Evolutionary conservation across 192 early-diverging fungal species (phyloP), one percentile per base, ranked within the genome.

Genomic region (Gigaspora rosea): DNA sequence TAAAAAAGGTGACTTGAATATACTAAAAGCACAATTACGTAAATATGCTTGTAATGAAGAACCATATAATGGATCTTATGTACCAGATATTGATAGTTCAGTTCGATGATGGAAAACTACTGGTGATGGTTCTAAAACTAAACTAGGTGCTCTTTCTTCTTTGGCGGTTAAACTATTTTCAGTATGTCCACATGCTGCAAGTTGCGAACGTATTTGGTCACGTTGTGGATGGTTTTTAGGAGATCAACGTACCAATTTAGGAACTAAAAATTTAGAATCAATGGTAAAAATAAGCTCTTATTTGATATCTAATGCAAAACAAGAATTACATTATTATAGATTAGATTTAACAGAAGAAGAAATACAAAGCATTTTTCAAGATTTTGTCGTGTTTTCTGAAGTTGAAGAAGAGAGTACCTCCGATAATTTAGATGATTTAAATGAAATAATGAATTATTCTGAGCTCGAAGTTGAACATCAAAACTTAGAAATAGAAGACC

Each of bases 151-250:
- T 49, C 67, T 70, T 70, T 51, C 47, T 12, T 3, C 4, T 52
- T 20, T 70, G 12, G 49, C 67, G 11, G 22, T 70, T 33, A 70
- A 70, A 33, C 16, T 70, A 32, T 70, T 70, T 52, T 70, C 10
- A 9, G 22, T 70, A 10, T 13, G 20, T 32, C 49, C 67, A 70
- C 22, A 70, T 70, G 46, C 67, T 32, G 67, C 67, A 22, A 70
- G 27, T 51, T 70, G 49, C 20, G 49, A 70, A 70, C 22, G 49
- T 8, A 32, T 70, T 70, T 70, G 49, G 10, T 70, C 67, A 51
- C 2, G 5, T 51, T 70, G 36, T 65, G 15, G 36, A 7, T 65
- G 15, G 36, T 41, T 46, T 65, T 13, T 27, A 12, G 36, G 35
- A 46, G 36, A 15, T 27, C 63, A 16, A 46, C 0, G 35, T 13